A percentile compares a stretch with the other conserved stretches of the same genome.
Evolutionary conservation across 345 rosid species (phyloP).

Genomic region (Melaleuca quinquenervia): DNA sequence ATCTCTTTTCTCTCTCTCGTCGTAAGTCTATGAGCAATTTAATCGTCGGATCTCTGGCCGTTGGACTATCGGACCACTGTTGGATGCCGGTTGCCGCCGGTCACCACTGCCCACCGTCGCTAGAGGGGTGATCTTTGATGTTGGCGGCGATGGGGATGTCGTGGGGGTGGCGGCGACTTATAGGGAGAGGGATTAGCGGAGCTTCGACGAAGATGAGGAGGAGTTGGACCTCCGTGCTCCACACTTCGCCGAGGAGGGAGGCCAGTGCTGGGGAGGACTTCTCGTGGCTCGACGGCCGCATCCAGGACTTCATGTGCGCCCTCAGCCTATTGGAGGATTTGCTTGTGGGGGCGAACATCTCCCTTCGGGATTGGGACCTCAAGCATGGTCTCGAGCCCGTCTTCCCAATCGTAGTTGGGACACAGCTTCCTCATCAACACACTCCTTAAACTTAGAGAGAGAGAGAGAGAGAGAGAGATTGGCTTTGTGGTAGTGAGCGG

Average conservation of each 20-base stretch:
- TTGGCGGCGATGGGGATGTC: slow-evolving; percentile 34
- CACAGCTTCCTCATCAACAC: slow-evolving; percentile 77
- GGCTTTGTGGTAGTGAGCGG: not conserved
- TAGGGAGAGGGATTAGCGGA: slow-evolving; percentile 84
- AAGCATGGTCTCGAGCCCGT: slow-evolving; percentile 83
- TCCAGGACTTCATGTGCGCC: slow-evolving; percentile 81
- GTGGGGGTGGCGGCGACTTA: slow-evolving; percentile 21
- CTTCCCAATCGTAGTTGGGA: slow-evolving; percentile 75
- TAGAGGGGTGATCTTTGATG: slow-evolving; percentile 1
- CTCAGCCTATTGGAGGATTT: slow-evolving; percentile 26
- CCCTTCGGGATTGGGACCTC: slow-evolving; percentile 98
- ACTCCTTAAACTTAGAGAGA: not conserved
- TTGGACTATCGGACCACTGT: too few relatives aligned
- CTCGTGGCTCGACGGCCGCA: slow-evolving; percentile 33
- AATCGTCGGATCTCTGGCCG: too few relatives aligned
- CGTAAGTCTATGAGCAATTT: too few relatives aligned
- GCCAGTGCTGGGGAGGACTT: slow-evolving; percentile 22
- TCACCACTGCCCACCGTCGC: too few relatives aligned
- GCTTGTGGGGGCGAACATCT: slow-evolving; percentile 39
- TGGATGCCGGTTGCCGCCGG: too few relatives aligned
- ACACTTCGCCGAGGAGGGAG: slow-evolving; percentile 40
- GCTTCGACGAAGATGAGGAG: slow-evolving; percentile 88
- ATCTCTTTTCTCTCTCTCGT: too few relatives aligned
- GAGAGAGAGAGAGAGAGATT: not conserved
- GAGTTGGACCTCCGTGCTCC: slow-evolving; percentile 74